A percentile compares a stretch with the other conserved stretches of the same genome.
Conservation (phyloP, 1,284 basidiomycete species). For the Austropuccinia psidii region DNA sequence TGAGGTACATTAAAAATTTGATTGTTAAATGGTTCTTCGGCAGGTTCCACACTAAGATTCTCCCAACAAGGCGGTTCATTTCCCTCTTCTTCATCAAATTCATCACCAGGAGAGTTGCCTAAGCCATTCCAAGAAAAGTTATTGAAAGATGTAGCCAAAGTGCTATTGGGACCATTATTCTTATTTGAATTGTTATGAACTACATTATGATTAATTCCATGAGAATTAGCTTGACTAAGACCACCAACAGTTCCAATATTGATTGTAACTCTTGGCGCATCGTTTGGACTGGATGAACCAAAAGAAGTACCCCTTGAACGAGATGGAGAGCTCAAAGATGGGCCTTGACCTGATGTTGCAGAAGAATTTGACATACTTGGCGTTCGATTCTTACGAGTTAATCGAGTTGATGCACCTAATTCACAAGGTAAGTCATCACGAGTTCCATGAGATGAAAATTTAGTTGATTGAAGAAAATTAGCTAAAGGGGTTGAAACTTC, state of each 20-base stretch:
- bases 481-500: slow-evolving; percentile 20
- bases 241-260: not conserved
- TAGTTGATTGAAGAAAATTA: slow-evolving; percentile 20
- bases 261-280: not conserved
- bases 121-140: slow-evolving; percentile 15
- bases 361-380: slow-evolving; percentile 26
- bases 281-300: slow-evolving; percentile 13
- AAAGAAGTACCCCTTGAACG: slow-evolving; percentile 32
- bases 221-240: not conserved
- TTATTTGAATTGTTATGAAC: not conserved
- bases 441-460: not conserved
- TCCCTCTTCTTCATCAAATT: slow-evolving; percentile 28
- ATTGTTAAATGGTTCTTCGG: slow-evolving; percentile 1
- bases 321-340: slow-evolving; percentile 8
- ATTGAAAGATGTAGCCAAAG: slow-evolving; percentile 11
- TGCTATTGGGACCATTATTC: slow-evolving; percentile 14
- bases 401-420: slow-evolving; percentile 28
- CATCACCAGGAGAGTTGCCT: slow-evolving; percentile 9
- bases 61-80: slow-evolving; percentile 30
- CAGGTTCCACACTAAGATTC: slow-evolving; percentile 28
- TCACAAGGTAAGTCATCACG: slow-evolving; percentile 18
- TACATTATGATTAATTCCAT: not conserved
- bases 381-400: slow-evolving; percentile 22
- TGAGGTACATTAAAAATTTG: slow-evolving; percentile 24
- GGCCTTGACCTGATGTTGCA: not conserved